Percentiles rank a stretch among this genome's conserved stretches.
Evolutionary conservation across 1,284 basidiomycete genomes (phyloP).

Genomic region (Bondarzewia mesenterica): DNA sequence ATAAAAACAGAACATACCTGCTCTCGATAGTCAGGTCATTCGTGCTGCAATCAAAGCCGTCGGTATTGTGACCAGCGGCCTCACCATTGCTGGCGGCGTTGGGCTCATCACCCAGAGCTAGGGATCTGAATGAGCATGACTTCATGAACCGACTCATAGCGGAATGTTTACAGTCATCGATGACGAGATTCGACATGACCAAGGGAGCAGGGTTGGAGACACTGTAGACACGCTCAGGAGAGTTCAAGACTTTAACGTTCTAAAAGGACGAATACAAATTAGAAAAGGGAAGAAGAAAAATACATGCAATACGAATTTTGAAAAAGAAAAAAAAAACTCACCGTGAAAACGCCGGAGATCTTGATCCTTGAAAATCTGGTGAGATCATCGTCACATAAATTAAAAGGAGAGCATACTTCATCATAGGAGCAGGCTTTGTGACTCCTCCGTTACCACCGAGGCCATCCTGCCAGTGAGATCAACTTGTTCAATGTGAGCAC

Average conservation of each 20-base stretch:
- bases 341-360: not conserved
- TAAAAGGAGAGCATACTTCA: conserved; percentile 19
- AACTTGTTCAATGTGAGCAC: not conserved
- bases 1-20: not conserved
- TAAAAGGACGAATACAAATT: conserved; percentile 1
- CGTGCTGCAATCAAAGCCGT: conserved; percentile 41
- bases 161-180: conserved; percentile 29
- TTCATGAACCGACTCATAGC: conserved; percentile 13
- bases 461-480: conserved; percentile 24
- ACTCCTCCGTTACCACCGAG: conserved; percentile 28
- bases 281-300: not conserved
- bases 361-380: conserved; percentile 1
- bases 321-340: conserved; percentile 23
- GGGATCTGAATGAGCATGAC: not conserved
- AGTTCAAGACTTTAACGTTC: conserved; percentile 32
- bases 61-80: conserved; percentile 35
- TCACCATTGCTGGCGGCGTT: conserved; percentile 36
- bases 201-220: conserved; percentile 23
- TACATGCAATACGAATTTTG: conserved; percentile 6
- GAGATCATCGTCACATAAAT: not conserved
- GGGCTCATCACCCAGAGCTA: conserved; percentile 27
- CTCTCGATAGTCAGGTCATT: conserved; percentile 2
- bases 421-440: conserved; percentile 31
- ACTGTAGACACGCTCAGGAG: conserved; percentile 27
- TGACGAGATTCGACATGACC: conserved; percentile 15